Base-by-base conservation (phyloP, 1,284 basidiomycete species). In the Gomphus bonarii region DNA sequence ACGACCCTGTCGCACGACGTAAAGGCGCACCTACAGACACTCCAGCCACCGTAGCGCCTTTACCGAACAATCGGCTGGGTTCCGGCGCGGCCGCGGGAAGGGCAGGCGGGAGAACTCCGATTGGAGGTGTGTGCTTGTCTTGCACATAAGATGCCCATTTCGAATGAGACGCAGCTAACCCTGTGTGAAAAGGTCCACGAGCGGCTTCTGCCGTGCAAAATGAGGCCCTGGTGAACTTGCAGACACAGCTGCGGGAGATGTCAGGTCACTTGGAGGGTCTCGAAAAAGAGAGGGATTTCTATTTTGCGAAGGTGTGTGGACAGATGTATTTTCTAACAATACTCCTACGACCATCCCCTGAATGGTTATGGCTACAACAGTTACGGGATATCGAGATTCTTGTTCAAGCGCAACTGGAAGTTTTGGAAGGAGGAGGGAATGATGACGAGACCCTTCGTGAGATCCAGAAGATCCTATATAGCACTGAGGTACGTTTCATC, bases 261-360 rank as follows among this genome's bases (percentile, higher is more conserved):
- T 82, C 84, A 57, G 70, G 77, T 1, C 87, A 91, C 65, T 76
- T 97, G 61, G 93, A 95, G 68, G 89, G 89, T 0, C 74, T 94
- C 44, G 90, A 95, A 75, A 95, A 93, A 73, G 94, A 98, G 74
- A 77, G 95, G 46, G 95, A 98, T 70, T 99, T 99, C 70, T 99
- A 99, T 74, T 99, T 98, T 73, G 85, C 88, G 65, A 99, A 98
- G 83, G 91, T 90, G 62, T 53, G 79, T 66, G n/a, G 42, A 33
- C 16, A 33, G 31, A 33, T 5, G 31, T 10, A 33, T 33, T 54
- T n/a, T n/a, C n/a, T n/a, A n/a, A n/a, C 52, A 50, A 55, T 60
- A 40, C 16, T n/a, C 6, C 47, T 55, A 6, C 31, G 54, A 42
- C n/a, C 43, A 12, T 3, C 20, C 25, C 28, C 28, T 33, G 49